Conservation (phyloP, 495 filamentous ascomycete genomes). For the Penicillium cinerascens region DNA sequence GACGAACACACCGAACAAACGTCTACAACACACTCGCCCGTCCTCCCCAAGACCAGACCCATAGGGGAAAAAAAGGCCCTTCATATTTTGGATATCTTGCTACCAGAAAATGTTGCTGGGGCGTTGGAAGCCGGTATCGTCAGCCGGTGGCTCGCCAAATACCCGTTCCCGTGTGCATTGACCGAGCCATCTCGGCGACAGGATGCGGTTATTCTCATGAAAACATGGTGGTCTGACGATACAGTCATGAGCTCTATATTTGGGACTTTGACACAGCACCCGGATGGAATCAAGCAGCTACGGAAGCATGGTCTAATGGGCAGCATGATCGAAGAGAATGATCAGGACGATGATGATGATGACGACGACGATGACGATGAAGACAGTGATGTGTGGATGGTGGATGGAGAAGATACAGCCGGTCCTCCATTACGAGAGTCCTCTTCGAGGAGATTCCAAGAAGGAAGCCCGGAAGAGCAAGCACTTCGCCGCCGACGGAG, state of each 20-base stretch:
- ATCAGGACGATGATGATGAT: slow-evolving; percentile 49
- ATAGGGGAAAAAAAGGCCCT: slow-evolving; percentile 42
- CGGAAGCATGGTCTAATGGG: slow-evolving; percentile 44
- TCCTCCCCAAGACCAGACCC: slow-evolving; percentile 45
- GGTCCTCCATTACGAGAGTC: slow-evolving; percentile 24
- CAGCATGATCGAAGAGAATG: slow-evolving; percentile 41
- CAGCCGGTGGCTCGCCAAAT: slow-evolving; percentile 46
- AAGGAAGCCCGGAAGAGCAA: slow-evolving; percentile 49
- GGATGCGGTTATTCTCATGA: slow-evolving; percentile 44
- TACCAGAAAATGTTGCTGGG: slow-evolving; percentile 36
- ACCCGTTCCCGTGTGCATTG: slow-evolving; percentile 47
- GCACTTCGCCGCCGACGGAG: slow-evolving; percentile 46
- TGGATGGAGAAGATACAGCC: slow-evolving; percentile 46
- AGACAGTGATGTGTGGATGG: slow-evolving; percentile 51
- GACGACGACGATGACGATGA: slow-evolving; percentile 43
- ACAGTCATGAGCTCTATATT: slow-evolving; percentile 44
- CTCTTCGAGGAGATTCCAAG: slow-evolving; percentile 36
- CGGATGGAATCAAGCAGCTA: slow-evolving; percentile 39
- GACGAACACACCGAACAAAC: slow-evolving; percentile 40
- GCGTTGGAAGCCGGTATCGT: slow-evolving; percentile 45
- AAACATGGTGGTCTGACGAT: slow-evolving; percentile 47
- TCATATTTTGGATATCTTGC: slow-evolving; percentile 34
- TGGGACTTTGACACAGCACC: slow-evolving; percentile 28
- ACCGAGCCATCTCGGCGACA: slow-evolving; percentile 35
- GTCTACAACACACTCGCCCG: slow-evolving; percentile 35